Base-by-base conservation (phyloP, 2,329 filamentous ascomycete species). In the Ophioceras dolichostomum region DNA sequence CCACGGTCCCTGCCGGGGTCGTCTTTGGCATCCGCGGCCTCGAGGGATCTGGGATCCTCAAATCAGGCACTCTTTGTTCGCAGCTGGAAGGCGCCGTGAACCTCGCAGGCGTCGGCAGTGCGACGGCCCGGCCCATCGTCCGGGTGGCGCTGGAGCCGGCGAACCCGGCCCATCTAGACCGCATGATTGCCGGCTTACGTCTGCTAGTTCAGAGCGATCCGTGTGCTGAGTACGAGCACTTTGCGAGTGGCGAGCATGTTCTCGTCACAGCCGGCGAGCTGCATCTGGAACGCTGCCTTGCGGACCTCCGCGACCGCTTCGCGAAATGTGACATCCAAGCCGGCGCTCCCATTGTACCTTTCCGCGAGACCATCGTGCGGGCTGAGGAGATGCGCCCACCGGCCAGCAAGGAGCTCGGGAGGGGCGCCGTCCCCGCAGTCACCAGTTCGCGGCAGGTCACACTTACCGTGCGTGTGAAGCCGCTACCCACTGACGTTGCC, bases 1-100 rank as follows among this genome's bases (percentile, higher is more conserved):
- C 76, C 13, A 82, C 81, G 0, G 89, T 96, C 0, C 89, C 89
- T 5, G 89, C 91, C 1, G 91, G 91, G 31, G 88, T 94, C 7
- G 83, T 98, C 4, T 96, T 98, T 52, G 91, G 91, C 18, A 91
- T 98, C 38, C 86, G 81, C 22, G 91, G 91, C 2, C 73, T 98
- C 1, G 88, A 91, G 51, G 89, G 88, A 13, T 51, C 54, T 22
- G 81, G 89, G 43, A 81, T 98, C n/a, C 69, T 98, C 38, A 98
- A 98, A 57, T 93, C 87, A 1, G 91, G 88, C 10, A 98, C 91
- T 0, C 67, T 98, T 4, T 95, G 87, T 62, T 94, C 85, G 45
- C 82, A 83, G 45, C 64, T 93, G 0, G 80, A 86, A 34, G 91
- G 91, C 13, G 79, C 84, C 6, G 78, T 93, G 48, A 98, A 98